These are phyloP conservation scores for Dictyostelium firmibasis DNA, from an alignment of 78 protist genomes.

Conservation along the genomic window DNA sequence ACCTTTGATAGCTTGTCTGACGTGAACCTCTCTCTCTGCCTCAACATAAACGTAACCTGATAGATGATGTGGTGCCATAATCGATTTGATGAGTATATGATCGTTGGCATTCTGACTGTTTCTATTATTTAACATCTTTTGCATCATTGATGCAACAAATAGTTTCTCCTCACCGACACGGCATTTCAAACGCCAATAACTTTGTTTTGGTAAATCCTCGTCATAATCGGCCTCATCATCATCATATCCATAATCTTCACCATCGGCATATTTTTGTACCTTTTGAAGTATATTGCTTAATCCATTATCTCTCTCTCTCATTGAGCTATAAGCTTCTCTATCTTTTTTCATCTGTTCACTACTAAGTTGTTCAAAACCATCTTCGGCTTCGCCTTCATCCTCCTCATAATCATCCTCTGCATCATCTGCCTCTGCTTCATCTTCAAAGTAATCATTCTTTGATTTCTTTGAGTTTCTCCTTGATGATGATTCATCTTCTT, in stretches of 20 bases:
- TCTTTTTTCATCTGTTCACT: background rate
- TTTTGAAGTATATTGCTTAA: background rate
- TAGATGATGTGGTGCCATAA: slow-evolving; percentile 58
- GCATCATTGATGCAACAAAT: slow-evolving; percentile 75
- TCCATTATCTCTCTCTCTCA: background rate
- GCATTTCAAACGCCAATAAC: slow-evolving; percentile 52
- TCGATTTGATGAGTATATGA: slow-evolving; percentile 54
- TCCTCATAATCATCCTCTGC: slow-evolving; percentile 66
- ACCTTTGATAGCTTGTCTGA: slow-evolving; percentile 70
- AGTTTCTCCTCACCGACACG: slow-evolving; percentile 63
- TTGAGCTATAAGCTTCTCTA: background rate
- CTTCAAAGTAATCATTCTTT: slow-evolving; percentile 33
- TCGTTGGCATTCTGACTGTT: background rate
- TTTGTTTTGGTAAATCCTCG: slow-evolving; percentile 25
- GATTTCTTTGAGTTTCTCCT: background rate
- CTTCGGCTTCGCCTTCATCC: slow-evolving; percentile 40
- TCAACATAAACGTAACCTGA: slow-evolving; percentile 81
- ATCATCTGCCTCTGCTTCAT: slow-evolving; percentile 65
- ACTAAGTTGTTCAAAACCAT: background rate
- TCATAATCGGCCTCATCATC: slow-evolving; percentile 16
- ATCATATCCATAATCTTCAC: background rate
- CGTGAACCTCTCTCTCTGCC: slow-evolving; percentile 78
- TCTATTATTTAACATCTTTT: slow-evolving; percentile 31
- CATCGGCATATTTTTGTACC: background rate
- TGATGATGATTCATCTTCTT: slow-evolving; percentile 22